Evolutionary conservation across 805 yeast species (phyloP), one percentile per base, ranked within the genome.

Genomic region (Lachancea sp.): DNA sequence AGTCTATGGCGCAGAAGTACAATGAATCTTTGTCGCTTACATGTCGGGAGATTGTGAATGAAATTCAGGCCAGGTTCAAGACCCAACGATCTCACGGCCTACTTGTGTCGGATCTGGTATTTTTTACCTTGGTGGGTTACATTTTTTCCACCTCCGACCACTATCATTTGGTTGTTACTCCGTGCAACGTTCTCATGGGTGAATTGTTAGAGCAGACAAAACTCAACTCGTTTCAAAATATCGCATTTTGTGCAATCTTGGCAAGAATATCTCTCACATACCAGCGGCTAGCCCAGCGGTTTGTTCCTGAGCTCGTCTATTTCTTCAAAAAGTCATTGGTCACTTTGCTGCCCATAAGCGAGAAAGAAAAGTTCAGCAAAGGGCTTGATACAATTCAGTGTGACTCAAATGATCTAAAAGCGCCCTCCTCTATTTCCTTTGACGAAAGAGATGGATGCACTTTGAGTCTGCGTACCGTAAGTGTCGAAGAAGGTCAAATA

Each of bases 91-190:
- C 69, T 48, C 72, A 75, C 26, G 65, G 60, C 36, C 54, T 66
- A 13, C 67, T 77, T 3, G 51, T 50, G 13, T 47, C 57, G 1
- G 95, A 89, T 58, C 65, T 88, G 47, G 65, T 86, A 5, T 77
- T 84, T 48, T 85, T 82, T 57, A 71, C 80, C 0, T 55, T 88
- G 4, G 72, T 90, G 46, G 97, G 97, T 6, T 70, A 74, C 44
- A 60, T 89, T 3, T 93, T 85, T 59, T 90, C 99, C 0, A 88
- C 97, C 0, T 93, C 99, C 0, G 99, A 93, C 70, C 90, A 88
- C 60, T 91, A 85, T 66, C 99, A 93, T 70, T 72, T 89, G 48
- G 84, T 93, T 10, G 90, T 82, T 3, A 90, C 96, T 0, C 96
- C 97, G 3, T 75, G 91, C 1, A 68, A 78, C 26, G 75, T 93